Conservation (phyloP, 164 flowering plant species). For the Echeveria elegans region DNA sequence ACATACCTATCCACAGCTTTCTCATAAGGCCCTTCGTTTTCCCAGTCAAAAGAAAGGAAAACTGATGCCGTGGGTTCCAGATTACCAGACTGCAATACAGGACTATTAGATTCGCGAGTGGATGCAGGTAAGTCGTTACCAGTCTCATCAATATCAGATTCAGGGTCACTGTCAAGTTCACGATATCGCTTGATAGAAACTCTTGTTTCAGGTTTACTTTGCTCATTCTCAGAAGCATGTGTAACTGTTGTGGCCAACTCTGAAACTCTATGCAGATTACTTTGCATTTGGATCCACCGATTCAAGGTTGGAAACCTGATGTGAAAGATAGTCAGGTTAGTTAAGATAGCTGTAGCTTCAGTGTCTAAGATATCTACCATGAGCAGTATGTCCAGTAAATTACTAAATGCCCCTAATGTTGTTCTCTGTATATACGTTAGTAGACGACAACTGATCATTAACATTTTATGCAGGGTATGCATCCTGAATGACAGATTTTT, state of each 20-base stretch:
- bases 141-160: slow-evolving; percentile 74
- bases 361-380: not conserved
- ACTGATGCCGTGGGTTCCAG: slow-evolving; percentile 30
- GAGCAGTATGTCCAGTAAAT: not conserved
- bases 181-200: slow-evolving; percentile 55
- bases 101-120: slow-evolving; percentile 29
- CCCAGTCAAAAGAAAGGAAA: slow-evolving; percentile 87
- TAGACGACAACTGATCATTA: not conserved
- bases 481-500: not conserved
- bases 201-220: slow-evolving; percentile 29
- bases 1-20: slow-evolving; percentile 82
- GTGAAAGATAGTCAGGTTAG: slow-evolving; percentile 10
- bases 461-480: not conserved
- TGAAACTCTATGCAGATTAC: slow-evolving; percentile 86
- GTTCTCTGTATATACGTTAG: not conserved
- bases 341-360: not conserved
- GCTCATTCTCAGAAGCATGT: slow-evolving; percentile 25
- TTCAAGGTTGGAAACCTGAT: slow-evolving; percentile 91
- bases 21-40: slow-evolving; percentile 90
- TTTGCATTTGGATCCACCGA: slow-evolving; percentile 99
- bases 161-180: slow-evolving; percentile 76
- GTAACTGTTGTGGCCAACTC: slow-evolving; percentile 63
- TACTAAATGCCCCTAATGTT: not conserved
- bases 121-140: slow-evolving; percentile 25
- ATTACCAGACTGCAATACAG: slow-evolving; percentile 26